phyloP scores from a whole-genome alignment of 2,329 filamentous ascomycete genomes.

The Penicillium sp. region DNA sequence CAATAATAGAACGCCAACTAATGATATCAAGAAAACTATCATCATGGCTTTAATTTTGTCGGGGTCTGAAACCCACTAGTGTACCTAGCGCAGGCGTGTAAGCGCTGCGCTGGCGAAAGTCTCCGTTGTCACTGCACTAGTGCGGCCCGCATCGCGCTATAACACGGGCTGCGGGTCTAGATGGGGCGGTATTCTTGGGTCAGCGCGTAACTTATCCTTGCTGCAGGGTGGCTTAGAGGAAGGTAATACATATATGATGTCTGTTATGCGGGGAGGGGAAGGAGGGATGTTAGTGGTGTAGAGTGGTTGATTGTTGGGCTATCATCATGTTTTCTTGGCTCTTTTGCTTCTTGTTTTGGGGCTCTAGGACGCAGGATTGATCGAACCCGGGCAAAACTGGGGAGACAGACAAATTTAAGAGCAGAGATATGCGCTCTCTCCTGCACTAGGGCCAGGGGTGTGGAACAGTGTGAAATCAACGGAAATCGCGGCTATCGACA shows the following conservation, averaged over 20 bases:
- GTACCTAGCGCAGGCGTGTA: slow-evolving; percentile 7
- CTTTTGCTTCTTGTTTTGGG: neutral
- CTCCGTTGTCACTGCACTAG: slow-evolving; percentile 7
- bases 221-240: neutral
- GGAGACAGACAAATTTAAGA: neutral
- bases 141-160: slow-evolving; percentile 9
- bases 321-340: neutral
- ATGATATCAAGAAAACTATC: neutral
- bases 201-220: neutral
- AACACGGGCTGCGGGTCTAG: slow-evolving; percentile 6
- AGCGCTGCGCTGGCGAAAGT: slow-evolving; percentile 7
- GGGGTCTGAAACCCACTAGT: slow-evolving; percentile 7
- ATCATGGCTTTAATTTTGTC: neutral
- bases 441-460: neutral
- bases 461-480: neutral
- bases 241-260: neutral
- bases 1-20: neutral
- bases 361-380: neutral
- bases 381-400: neutral
- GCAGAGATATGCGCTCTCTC: neutral
- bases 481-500: neutral
- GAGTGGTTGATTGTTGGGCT: neutral
- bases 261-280: neutral
- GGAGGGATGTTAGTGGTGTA: neutral
- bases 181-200: neutral